These are phyloP conservation scores for Limnomonas spitsbergensis DNA, from an alignment of 139 green algal species.

Conservation along the genomic window DNA sequence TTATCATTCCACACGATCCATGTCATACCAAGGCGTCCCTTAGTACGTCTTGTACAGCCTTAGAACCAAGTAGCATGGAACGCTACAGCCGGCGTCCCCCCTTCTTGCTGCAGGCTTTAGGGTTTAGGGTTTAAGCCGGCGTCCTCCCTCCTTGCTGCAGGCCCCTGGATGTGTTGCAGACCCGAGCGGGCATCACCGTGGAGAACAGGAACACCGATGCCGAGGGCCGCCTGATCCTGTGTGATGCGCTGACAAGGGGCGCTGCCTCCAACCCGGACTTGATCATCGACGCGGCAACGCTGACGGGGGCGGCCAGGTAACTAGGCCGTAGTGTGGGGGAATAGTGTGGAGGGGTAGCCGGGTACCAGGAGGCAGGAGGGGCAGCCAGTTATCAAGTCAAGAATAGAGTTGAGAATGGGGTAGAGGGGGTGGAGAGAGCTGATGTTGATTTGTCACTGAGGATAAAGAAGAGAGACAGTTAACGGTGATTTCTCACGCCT, in stretches of 20 bases:
- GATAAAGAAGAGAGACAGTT: too few relatives aligned
- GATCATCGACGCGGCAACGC: slow-evolving; percentile 64
- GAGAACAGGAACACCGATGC: slow-evolving; percentile 57
- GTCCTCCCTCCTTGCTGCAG: slow-evolving; percentile 19
- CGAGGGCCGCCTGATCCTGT: slow-evolving; percentile 60
- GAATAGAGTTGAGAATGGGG: too few relatives aligned
- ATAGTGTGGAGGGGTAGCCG: too few relatives aligned
- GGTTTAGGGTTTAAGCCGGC: neutral
- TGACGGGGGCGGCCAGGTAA: slow-evolving; percentile 70
- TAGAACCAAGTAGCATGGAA: neutral
- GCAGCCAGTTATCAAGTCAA: too few relatives aligned
- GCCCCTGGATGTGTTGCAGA: slow-evolving; percentile 53
- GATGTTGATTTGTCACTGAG: too few relatives aligned
- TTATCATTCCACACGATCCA: too few relatives aligned
- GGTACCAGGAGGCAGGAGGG: too few relatives aligned
- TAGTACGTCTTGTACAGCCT: too few relatives aligned
- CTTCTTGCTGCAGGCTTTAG: neutral
- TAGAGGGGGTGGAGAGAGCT: too few relatives aligned
- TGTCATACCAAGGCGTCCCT: too few relatives aligned
- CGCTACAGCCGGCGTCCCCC: neutral
- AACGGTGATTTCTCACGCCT: too few relatives aligned
- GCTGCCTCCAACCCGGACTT: slow-evolving; percentile 46
- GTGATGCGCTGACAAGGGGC: slow-evolving; percentile 41
- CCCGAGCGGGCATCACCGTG: slow-evolving; percentile 59
- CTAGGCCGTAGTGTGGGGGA: too few relatives aligned